These are phyloP conservation scores for Botrytis aclada DNA, from an alignment of 2,329 filamentous ascomycete genomes.

Conservation along the genomic window DNA sequence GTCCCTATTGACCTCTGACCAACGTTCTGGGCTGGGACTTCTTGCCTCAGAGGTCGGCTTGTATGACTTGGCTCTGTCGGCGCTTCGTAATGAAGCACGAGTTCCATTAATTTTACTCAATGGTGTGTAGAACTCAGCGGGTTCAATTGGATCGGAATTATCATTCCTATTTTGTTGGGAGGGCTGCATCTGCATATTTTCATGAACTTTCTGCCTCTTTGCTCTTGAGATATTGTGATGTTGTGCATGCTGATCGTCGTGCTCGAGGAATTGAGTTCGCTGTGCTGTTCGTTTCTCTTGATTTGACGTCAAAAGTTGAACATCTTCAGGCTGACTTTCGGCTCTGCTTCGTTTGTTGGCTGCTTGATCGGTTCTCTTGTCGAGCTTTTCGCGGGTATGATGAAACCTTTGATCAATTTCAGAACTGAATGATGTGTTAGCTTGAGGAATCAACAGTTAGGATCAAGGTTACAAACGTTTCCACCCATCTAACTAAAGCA, in stretches of 20 bases:
- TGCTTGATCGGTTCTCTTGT: neutral
- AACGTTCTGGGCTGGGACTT: constrained; percentile 39
- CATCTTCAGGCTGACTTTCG: neutral
- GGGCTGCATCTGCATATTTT: neutral
- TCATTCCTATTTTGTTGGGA: neutral
- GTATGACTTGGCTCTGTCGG: neutral
- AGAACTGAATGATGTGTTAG: neutral
- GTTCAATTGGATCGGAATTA: neutral
- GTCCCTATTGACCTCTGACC: constrained; percentile 49
- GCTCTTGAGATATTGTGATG: neutral
- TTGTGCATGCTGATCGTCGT: neutral
- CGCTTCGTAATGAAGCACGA: constrained; percentile 23
- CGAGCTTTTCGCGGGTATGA: neutral
- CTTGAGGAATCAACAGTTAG: neutral
- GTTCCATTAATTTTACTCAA: neutral
- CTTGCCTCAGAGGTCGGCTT: constrained; percentile 10
- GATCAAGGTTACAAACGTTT: neutral
- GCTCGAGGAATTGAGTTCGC: neutral
- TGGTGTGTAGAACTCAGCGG: constrained; percentile 7
- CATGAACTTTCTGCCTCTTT: constrained; percentile 7
- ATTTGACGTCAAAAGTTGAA: neutral
- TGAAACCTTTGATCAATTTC: neutral
- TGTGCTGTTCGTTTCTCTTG: neutral
- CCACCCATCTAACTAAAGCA: neutral
- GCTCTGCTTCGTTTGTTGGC: neutral